Evolutionary conservation across 306 rosid genomes (phyloP), one percentile per base, ranked within the genome.

Genomic region (Vigna reflexopilosa): DNA sequence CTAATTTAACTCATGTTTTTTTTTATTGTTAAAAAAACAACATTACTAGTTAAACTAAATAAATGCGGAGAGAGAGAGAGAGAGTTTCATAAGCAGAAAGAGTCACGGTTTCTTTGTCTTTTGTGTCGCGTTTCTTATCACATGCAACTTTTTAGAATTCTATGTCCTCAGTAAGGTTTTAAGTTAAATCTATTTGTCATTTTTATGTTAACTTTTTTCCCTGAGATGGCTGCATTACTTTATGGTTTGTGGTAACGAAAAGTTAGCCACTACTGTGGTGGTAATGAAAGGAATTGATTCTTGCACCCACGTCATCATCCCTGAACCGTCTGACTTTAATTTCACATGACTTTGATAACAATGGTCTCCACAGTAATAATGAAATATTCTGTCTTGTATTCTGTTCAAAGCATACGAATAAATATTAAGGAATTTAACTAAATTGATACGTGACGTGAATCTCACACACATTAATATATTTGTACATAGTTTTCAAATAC

Each of bases 81-180:
- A 75, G 34, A 24, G 13, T 30, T 22, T 6, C 20, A 67, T 44
- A 45, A 45, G 40, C 36, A 67, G 7, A 45, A 67, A 67, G 75
- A 13, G 80, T 79, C 86, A 82, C 86, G 89, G 82, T 76, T 85
- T 68, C 32, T 62, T 82, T 86, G 82, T 82, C 84, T 69, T 14
- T 20, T 64, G 75, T 82, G 70, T 70, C 28, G 38, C 17, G n/a
- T 75, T 70, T 28, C 44, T 65, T 64, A 28, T 75, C 84, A 85
- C 88, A 82, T 82, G 84, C 50, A 24, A 28, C 72, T 80, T 70
- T 80, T 40, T 40, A 58, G 73, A 66, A 59, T 52, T 67, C 62
- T 38, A 68, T 74, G 67, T 52, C 63, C 64, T 54, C 45, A 17
- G 5, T 80, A 16, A 67, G 50, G 8, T 13, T 70, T 68, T 26